A percentile compares a stretch with the other conserved stretches of the same genome.
Conservation (phyloP, 208 protist genomes). For the Leishmania amazonensis region DNA sequence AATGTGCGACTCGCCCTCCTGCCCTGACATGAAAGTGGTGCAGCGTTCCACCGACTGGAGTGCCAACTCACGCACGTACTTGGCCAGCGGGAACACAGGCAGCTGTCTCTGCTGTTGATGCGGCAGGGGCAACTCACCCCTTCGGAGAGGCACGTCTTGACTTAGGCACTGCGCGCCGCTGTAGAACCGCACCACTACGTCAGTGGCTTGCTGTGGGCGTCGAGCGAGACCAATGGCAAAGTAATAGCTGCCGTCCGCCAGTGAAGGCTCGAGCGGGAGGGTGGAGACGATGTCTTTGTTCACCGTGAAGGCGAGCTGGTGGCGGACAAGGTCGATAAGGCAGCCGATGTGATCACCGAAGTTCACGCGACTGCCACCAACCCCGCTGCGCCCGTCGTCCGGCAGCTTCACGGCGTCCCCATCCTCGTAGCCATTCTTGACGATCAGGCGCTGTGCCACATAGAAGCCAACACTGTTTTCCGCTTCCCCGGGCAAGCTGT, state of each 20-base stretch:
- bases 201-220: slow-evolving; percentile 26
- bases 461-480: slow-evolving; percentile 73
- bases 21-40: slow-evolving; percentile 4
- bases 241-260: slow-evolving; percentile 39
- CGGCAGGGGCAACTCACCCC: neutral
- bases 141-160: neutral
- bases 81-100: slow-evolving; percentile 14
- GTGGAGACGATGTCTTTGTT: slow-evolving; percentile 44
- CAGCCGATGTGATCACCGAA: slow-evolving; percentile 70
- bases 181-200: slow-evolving; percentile 54
- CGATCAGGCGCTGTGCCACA: slow-evolving; percentile 62
- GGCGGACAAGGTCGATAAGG: slow-evolving; percentile 65
- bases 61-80: slow-evolving; percentile 22
- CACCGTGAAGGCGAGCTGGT: slow-evolving; percentile 68
- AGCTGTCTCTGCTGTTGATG: neutral
- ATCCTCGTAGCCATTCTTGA: slow-evolving; percentile 52
- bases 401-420: slow-evolving; percentile 47
- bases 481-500: slow-evolving; percentile 65
- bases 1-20: slow-evolving; percentile 13
- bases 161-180: slow-evolving; percentile 22
- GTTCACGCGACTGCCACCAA: slow-evolving; percentile 26
- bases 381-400: slow-evolving; percentile 5
- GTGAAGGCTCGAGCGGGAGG: slow-evolving; percentile 25
- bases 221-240: slow-evolving; percentile 69
- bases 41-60: slow-evolving; percentile 14